Percentiles rank a stretch among this genome's conserved stretches.
These are phyloP conservation scores for Leccinum olivaceoglutinosum DNA, from an alignment of 1,284 basidiomycete species.

Conservation along the genomic window DNA sequence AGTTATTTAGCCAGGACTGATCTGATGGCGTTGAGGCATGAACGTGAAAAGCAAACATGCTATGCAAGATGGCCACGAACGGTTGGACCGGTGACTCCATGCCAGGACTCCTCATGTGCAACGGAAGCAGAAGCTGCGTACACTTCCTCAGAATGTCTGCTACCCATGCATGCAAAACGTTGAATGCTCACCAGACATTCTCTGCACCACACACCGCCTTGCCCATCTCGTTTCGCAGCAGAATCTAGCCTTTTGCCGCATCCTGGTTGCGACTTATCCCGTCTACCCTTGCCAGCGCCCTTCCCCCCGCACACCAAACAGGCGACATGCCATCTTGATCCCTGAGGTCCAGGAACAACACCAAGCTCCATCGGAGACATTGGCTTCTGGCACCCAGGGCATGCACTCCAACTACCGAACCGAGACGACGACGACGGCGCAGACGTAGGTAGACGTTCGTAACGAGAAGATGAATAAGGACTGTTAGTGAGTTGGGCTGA, in stretches of 20 bases:
- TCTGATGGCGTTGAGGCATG: too few relatives aligned
- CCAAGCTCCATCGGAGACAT: conserved; percentile 54
- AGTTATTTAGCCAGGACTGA: too few relatives aligned
- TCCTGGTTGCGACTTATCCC: conserved; percentile 57
- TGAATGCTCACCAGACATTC: conserved; percentile 63
- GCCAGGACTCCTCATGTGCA: conserved; percentile 38
- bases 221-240: conserved; percentile 67
- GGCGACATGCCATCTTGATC: conserved; percentile 68
- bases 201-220: conserved; percentile 74
- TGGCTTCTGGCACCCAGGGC: conserved; percentile 65
- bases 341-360: conserved; percentile 76
- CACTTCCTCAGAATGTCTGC: conserved; percentile 11
- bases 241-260: conserved; percentile 80
- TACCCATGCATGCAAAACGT: conserved; percentile 2
- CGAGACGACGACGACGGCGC: conserved; percentile 45
- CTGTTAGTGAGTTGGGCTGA: conserved; percentile 10
- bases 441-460: conserved; percentile 41
- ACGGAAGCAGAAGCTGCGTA: conserved; percentile 52
- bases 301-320: conserved; percentile 79
- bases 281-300: conserved; percentile 35
- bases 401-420: conserved; percentile 59
- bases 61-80: conserved; percentile 29
- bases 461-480: conserved; percentile 38
- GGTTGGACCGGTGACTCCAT: conserved; percentile 41
- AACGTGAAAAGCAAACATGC: too few relatives aligned